phyloP scores from a whole-genome alignment of 192 early-diverging fungal species.

The Coemansia sp. region DNA sequence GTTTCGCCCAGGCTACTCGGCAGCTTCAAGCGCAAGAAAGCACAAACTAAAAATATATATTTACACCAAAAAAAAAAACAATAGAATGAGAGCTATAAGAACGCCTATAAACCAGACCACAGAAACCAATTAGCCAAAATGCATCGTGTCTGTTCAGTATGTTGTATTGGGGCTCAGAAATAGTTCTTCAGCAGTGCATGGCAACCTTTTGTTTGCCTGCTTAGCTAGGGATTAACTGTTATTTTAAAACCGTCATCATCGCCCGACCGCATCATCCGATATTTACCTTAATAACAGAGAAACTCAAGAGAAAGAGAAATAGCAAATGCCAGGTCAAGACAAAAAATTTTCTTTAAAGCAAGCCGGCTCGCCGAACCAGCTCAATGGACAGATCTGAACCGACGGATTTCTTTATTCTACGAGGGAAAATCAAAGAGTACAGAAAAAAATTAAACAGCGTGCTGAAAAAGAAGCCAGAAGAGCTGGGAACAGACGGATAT shows the following conservation, averaged over 20 bases:
- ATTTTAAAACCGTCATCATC: constrained; percentile 21
- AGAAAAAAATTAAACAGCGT: constrained; percentile 12
- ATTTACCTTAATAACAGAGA: constrained; percentile 4
- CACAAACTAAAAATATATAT: constrained; percentile 4
- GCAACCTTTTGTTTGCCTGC: constrained; percentile 4
- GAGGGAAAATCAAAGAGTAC: constrained; percentile 1
- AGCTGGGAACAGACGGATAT: background rate
- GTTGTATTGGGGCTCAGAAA: constrained; percentile 22
- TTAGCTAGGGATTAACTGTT: constrained; percentile 41
- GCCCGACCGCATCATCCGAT: constrained; percentile 1
- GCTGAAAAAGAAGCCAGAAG: background rate
- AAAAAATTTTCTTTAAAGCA: background rate
- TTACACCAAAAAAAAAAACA: constrained; percentile 5
- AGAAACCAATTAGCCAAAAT: constrained; percentile 1
- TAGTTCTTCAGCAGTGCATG: constrained; percentile 21
- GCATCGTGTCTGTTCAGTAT: background rate
- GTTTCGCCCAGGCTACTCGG: constrained; percentile 54
- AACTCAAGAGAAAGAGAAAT: background rate
- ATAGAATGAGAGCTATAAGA: background rate
- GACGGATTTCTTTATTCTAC: background rate
- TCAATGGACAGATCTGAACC: background rate
- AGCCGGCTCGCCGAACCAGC: constrained; percentile 3
- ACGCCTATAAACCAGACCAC: too few species aligned
- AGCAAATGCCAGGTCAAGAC: background rate
- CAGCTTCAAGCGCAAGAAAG: constrained; percentile 17